Evolutionary conservation across 2,329 filamentous ascomycete species (phyloP).

Genomic region (Fonsecaea monophora): DNA sequence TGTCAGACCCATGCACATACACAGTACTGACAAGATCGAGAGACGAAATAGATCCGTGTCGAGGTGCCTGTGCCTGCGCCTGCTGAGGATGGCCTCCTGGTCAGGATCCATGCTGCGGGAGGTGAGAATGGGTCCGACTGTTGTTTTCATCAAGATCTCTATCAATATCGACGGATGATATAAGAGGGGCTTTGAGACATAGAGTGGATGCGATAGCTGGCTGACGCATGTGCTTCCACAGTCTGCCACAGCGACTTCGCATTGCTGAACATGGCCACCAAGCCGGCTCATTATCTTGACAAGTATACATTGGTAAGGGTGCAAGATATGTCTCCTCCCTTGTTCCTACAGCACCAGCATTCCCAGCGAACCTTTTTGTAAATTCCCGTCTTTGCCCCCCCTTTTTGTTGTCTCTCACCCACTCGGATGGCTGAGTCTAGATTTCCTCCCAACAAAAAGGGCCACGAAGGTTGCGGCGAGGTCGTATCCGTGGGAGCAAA

Average conservation of each 20-base stretch:
- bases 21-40: background rate
- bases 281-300: background rate
- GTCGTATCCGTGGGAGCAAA: slow-evolving; percentile 27
- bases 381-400: slow-evolving; percentile 11
- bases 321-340: background rate
- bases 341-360: no score
- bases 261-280: background rate
- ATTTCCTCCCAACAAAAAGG: slow-evolving; percentile 11
- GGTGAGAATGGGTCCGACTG: background rate
- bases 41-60: slow-evolving; percentile 16
- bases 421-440: background rate
- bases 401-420: slow-evolving; percentile 4
- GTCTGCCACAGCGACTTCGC: slow-evolving; percentile 13
- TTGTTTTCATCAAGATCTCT: background rate
- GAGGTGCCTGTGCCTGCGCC: slow-evolving; percentile 27
- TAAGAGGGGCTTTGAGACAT: background rate
- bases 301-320: slow-evolving; percentile 5
- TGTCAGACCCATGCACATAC: no score
- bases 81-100: slow-evolving; percentile 22
- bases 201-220: no score
- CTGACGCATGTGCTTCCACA: background rate
- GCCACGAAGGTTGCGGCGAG: slow-evolving; percentile 37
- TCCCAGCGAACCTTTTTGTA: no score
- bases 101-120: slow-evolving; percentile 31
- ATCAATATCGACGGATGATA: background rate